Evolutionary conservation across 306 rosid species (phyloP).

Genomic region (Sesbania bispinosa): DNA sequence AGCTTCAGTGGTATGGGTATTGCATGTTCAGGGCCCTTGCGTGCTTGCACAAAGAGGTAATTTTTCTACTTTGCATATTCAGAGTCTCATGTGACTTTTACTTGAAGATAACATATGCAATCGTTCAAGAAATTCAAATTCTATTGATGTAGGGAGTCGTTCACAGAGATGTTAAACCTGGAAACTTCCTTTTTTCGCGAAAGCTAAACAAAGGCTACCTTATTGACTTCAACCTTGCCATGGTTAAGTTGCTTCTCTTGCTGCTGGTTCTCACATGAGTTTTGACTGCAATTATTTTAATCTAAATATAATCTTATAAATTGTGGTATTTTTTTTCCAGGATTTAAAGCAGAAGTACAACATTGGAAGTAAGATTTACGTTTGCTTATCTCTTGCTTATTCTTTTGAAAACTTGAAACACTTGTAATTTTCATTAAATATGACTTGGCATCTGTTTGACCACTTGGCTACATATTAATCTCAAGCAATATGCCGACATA

Average conservation of each 20-base stretch:
- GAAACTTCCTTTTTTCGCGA: constrained; percentile 86
- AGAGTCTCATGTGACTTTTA: not conserved
- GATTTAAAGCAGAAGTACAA: constrained; percentile 53
- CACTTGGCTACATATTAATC: not conserved
- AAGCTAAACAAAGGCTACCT: constrained; percentile 75
- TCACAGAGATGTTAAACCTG: constrained; percentile 90
- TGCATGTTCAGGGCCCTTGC: constrained; percentile 85
- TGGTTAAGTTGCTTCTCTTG: constrained; percentile 50
- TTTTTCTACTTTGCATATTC: not conserved
- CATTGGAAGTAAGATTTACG: constrained; percentile 49
- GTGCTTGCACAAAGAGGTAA: constrained; percentile 83
- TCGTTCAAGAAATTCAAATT: constrained; percentile 16
- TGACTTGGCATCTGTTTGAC: not conserved
- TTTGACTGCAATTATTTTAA: not conserved
- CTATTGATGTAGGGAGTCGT: constrained; percentile 65
- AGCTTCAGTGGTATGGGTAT: constrained; percentile 80
- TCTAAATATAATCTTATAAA: constrained; percentile 5
- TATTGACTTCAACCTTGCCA: constrained; percentile 86
- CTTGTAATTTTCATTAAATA: not conserved
- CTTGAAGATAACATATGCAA: not conserved
- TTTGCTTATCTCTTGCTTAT: constrained; percentile 14
- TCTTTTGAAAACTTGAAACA: not conserved
- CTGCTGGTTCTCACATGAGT: not conserved
- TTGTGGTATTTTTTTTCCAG: constrained; percentile 36
- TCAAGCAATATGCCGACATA: constrained; percentile 2